phyloP scores from a whole-genome alignment of 2,329 filamentous ascomycete genomes.

The Clarireedia monteithiana region DNA sequence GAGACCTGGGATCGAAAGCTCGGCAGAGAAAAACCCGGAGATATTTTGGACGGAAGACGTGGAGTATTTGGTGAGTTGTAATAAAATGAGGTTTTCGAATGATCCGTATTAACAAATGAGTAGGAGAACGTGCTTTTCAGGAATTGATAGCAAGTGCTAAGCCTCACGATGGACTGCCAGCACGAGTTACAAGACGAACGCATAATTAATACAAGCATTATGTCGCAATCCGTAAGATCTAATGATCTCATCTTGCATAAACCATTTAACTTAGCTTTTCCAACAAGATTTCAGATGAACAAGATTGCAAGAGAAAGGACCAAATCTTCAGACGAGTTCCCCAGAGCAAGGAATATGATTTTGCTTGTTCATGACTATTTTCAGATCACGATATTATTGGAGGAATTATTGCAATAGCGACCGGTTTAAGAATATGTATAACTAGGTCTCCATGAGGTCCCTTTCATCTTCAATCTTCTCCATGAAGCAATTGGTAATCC shows the following conservation, averaged over 20 bases:
- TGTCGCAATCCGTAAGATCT: not conserved
- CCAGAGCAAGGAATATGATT: too few relatives aligned
- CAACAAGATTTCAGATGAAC: not conserved
- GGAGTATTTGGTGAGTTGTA: constrained; percentile 11
- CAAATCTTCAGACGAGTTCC: not conserved
- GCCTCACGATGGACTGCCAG: constrained; percentile 18
- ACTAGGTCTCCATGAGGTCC: not conserved
- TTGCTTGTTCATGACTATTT: not conserved
- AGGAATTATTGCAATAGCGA: not conserved
- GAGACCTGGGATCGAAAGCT: constrained; percentile 16
- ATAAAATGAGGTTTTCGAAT: not conserved
- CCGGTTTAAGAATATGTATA: not conserved
- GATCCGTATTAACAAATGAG: not conserved
- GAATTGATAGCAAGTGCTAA: constrained; percentile 16
- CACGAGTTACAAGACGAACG: not conserved
- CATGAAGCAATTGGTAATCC: not conserved
- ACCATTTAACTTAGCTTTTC: not conserved
- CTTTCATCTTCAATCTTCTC: not conserved
- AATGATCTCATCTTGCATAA: not conserved
- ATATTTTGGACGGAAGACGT: constrained; percentile 13
- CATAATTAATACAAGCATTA: not conserved
- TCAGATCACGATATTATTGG: not conserved
- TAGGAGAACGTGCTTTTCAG: constrained; percentile 13
- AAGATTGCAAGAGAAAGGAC: not conserved
- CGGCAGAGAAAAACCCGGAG: constrained; percentile 13